phyloP scores from a whole-genome alignment of 106 monocot species.

The Phalaenopsis aphrodite region DNA sequence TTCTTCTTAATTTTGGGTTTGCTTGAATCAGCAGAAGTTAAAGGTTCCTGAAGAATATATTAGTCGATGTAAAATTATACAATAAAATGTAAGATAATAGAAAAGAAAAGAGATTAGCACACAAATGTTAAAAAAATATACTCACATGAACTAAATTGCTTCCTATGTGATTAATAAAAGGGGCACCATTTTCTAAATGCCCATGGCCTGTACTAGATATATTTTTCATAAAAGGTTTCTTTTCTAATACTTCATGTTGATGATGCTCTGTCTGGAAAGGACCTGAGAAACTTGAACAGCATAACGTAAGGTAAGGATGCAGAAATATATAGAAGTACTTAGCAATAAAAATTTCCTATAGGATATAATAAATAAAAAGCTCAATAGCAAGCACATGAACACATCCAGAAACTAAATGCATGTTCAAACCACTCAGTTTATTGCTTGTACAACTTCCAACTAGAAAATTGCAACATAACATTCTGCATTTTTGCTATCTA shows the following conservation, averaged over 20 bases:
- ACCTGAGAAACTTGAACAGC: constrained; percentile 82
- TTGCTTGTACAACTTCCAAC: neutral
- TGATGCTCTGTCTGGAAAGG: constrained; percentile 29
- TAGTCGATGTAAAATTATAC: neutral
- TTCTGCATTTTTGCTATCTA: neutral
- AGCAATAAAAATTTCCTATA: neutral
- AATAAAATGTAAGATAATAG: neutral
- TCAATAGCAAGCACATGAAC: neutral
- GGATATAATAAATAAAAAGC: neutral
- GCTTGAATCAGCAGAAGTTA: constrained; percentile 34
- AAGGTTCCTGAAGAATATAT: constrained; percentile 31
- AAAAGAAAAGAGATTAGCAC: constrained; percentile 4
- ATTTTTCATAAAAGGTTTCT: constrained; percentile 46
- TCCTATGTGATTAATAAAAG: constrained; percentile 22
- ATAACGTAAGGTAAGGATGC: constrained; percentile 32
- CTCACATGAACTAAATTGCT: constrained; percentile 42
- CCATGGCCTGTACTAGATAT: constrained; percentile 12
- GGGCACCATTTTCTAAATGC: constrained; percentile 17
- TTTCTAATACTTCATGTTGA: constrained; percentile 33
- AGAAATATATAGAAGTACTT: constrained; percentile 5
- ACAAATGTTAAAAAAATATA: constrained; percentile 5
- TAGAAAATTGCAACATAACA: neutral
- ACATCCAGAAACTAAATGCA: neutral
- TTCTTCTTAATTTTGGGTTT: constrained; percentile 79
- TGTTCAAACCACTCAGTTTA: constrained; percentile 2